Evolutionary conservation across 441 rosid genomes (phyloP), one percentile per base, ranked within the genome.

Genomic region (Manihot esculenta): DNA sequence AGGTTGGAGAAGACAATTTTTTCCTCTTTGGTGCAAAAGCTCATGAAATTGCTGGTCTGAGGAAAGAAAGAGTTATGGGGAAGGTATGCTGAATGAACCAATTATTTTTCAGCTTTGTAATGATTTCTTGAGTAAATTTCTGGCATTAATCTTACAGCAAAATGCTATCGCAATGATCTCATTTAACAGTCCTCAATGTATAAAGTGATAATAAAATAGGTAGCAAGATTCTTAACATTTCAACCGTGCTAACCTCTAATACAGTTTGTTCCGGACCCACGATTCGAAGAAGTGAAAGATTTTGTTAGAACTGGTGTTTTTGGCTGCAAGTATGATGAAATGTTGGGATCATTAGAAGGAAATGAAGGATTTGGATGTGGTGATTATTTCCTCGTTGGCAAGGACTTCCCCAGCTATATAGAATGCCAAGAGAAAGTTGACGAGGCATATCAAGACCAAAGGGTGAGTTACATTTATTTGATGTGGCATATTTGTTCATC

Each of bases 21-120:
- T 95, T 95, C 85, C 96, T 93, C 64, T 95, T 93, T 33, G 99
- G 99, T 35, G 98, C 96, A 15, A 64, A 77, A 82, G 99, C 97
- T 67, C 80, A 86, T 30, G 97, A 93, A 81, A 90, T 95, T 58
- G 90, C 79, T 2, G 88, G 83, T 68, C 89, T 95, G 45, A 87
- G 98, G 74, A 88, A 86, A 75, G 98, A 95, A 79, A 86, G 99
- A 82, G 84, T 87, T 7, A 87, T 84, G 65, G 99, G 95, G 57
- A 88, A 91, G 96, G 98, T 92, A 86, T 64, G 74, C 20, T 24
- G 26, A n/a, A 45, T 59, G 35, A 45, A 66, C 59, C 59, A 7
- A 66, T n/a, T 6, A 1, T 30, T 66, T 21, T 12, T 14, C 24
- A 35, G 11, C 26, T 64, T 30, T 38, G 4, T 20, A 10, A 17